Evolutionary conservation across 1,284 basidiomycete genomes (phyloP), one percentile per base, ranked within the genome.

Genomic region (Amylostereum areolatum): DNA sequence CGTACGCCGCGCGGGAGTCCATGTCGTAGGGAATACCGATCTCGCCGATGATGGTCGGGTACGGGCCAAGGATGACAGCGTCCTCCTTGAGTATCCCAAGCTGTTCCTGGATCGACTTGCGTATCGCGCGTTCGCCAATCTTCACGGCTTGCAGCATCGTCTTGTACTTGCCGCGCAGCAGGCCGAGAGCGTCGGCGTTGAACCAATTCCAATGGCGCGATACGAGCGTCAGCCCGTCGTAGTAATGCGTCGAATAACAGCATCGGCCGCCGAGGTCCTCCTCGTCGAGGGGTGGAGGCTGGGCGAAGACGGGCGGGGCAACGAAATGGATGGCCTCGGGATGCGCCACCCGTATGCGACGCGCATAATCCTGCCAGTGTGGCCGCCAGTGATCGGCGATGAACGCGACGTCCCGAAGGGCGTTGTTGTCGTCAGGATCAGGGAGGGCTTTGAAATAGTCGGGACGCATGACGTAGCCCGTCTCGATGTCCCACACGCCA

Each of bases 121-220:
- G 81, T 51, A 99, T 97, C 0, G 88, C 86, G 1, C 67, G 54
- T 60, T 92, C 85, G 33, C 96, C 96, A 40, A 98, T 71, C 59
- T 71, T 92, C 52, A 76, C 89, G 35, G 70, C 92, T 65, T 69
- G 85, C 51, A 71, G 69, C 57, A 73, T 84, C 67, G 64, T 82
- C 60, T 76, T 75, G 66, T 98, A 99, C 62, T 92, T 92, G 18
- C 92, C 92, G 37, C 96, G 74, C 37, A 98, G 68, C 6, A 98
- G 67, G 1, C 96, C 96, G 0, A 99, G 71, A 0, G 95, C 92
- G 66, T 99, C 96, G 2, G 93, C 95, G 60, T 98, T 98, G 77
- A 96, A 92, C 91, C 89, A 93, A 63, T 94, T 89, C 94, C 92
- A 96, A 58, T 94, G 90, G 31, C 88, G 75, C 33, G 89, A 90